A percentile compares a stretch with the other conserved stretches of the same genome.
phyloP scores from a whole-genome alignment of 2,329 filamentous ascomycete genomes.

The Paradendryphiella salina region DNA sequence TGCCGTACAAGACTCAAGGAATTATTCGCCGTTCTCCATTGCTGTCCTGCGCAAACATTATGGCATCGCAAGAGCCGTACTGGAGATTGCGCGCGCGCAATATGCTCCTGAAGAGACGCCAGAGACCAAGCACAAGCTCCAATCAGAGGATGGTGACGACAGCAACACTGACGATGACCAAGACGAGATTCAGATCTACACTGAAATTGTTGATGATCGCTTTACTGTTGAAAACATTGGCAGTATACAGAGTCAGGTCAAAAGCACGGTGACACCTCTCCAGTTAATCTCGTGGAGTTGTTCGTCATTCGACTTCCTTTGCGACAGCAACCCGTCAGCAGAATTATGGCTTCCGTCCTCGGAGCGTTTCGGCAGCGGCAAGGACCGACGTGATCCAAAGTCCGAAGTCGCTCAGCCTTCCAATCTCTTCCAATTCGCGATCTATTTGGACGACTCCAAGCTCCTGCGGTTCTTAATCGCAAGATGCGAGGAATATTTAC shows the following conservation, averaged over 20 bases:
- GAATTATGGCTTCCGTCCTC: not conserved
- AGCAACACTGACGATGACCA: constrained; percentile 34
- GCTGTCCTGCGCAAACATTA: constrained; percentile 68
- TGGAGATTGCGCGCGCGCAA: constrained; percentile 72
- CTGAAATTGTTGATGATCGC: constrained; percentile 64
- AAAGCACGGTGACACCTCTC: constrained; percentile 63
- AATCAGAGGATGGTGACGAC: constrained; percentile 39
- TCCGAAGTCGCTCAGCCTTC: constrained; percentile 3
- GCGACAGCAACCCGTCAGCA: constrained; percentile 1
- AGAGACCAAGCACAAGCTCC: constrained; percentile 55
- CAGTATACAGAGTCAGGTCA: constrained; percentile 68
- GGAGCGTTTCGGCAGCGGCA: not conserved
- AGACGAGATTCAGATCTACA: constrained; percentile 42
- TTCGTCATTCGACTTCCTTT: constrained; percentile 16
- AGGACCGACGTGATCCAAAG: constrained; percentile 3
- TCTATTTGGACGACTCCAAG: constrained; percentile 28
- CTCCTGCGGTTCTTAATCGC: constrained; percentile 23
- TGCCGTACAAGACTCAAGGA: constrained; percentile 57
- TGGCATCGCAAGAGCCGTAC: constrained; percentile 64
- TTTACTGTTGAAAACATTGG: constrained; percentile 79
- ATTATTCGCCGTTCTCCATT: constrained; percentile 67
- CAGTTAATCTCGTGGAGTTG: constrained; percentile 52
- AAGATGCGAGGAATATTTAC: constrained; percentile 20
- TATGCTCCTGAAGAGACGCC: constrained; percentile 59
- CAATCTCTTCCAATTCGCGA: constrained; percentile 40